phyloP scores from a whole-genome alignment of 805 yeast species.

The Kregervanrija pseudodelftensis region DNA sequence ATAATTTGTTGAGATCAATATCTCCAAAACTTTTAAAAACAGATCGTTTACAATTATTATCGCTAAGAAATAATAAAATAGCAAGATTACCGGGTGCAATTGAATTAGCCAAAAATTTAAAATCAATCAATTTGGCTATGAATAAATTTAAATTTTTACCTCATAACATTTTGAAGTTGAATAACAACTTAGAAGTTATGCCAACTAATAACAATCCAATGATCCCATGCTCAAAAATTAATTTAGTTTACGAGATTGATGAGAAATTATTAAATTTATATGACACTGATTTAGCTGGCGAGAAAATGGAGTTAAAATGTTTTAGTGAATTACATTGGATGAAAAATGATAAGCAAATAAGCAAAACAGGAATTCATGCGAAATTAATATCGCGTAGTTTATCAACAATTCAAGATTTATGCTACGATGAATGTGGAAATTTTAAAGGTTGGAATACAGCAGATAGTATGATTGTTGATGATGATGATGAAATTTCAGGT shows the following conservation, averaged over 20 bases:
- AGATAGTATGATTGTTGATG: slow-evolving; percentile 9
- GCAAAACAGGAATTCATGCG: slow-evolving; percentile 16
- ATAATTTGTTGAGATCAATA: slow-evolving; percentile 40
- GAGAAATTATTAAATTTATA: slow-evolving; percentile 21
- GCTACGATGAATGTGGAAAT: slow-evolving; percentile 9
- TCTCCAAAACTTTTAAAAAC: slow-evolving; percentile 47
- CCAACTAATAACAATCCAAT: slow-evolving; percentile 51
- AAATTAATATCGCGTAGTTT: slow-evolving; percentile 24
- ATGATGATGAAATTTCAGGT: slow-evolving; percentile 11
- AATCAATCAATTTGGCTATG: slow-evolving; percentile 44
- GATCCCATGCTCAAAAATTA: slow-evolving; percentile 13
- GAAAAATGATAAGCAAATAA: slow-evolving; percentile 16
- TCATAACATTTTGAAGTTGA: slow-evolving; percentile 41
- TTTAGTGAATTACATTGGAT: slow-evolving; percentile 26
- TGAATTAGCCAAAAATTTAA: slow-evolving; percentile 32
- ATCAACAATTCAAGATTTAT: slow-evolving; percentile 27
- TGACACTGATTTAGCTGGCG: slow-evolving; percentile 1
- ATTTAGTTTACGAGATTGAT: slow-evolving; percentile 9
- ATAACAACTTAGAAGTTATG: slow-evolving; percentile 32
- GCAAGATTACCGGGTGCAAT: slow-evolving; percentile 43
- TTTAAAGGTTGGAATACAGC: slow-evolving; percentile 4
- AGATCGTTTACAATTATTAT: slow-evolving; percentile 42
- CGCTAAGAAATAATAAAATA: slow-evolving; percentile 43
- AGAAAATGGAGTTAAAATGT: slow-evolving; percentile 13
- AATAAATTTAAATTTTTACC: slow-evolving; percentile 49